Conservation (phyloP, 371 early-diverging fungal genomes). For the Rhizopus sp. region DNA sequence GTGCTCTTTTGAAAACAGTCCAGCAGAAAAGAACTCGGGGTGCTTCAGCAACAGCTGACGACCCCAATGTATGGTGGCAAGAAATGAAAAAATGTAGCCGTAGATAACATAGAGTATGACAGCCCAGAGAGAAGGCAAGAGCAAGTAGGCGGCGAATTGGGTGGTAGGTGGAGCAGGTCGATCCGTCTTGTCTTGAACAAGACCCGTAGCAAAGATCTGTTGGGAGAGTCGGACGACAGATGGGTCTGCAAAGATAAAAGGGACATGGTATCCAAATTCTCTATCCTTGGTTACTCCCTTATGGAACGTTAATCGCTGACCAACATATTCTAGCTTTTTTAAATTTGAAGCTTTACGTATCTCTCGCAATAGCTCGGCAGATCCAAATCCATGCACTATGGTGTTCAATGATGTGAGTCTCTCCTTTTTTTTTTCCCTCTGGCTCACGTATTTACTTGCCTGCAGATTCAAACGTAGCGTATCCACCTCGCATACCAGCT, state of each 20-base stretch:
- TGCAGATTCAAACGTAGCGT: constrained; percentile 65
- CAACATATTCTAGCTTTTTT: constrained; percentile 43
- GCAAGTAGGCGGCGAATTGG: constrained; percentile 63
- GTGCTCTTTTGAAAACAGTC: constrained; percentile 60
- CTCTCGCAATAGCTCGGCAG: constrained; percentile 51
- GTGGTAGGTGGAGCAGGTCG: constrained; percentile 49
- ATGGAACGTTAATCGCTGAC: constrained; percentile 44
- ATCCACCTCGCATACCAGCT: constrained; percentile 57
- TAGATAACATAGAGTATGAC: constrained; percentile 40
- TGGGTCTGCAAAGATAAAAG: constrained; percentile 64
- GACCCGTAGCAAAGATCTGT: constrained; percentile 44
- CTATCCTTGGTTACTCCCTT: constrained; percentile 45
- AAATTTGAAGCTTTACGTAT: constrained; percentile 56
- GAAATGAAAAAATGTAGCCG: constrained; percentile 48
- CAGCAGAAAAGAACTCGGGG: constrained; percentile 56
- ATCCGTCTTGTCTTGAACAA: constrained; percentile 27
- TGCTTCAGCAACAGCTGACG: constrained; percentile 58
- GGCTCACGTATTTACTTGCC: constrained; percentile 23
- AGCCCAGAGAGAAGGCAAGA: constrained; percentile 52
- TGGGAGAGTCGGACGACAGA: constrained; percentile 62
- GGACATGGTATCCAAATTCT: constrained; percentile 58
- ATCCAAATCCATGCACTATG: constrained; percentile 60
- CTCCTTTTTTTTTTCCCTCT: not conserved
- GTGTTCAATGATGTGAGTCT: not conserved
- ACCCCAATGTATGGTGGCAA: constrained; percentile 57